Conservation (phyloP, 2,329 filamentous ascomycete genomes). For the Penicillium capsulatum region DNA sequence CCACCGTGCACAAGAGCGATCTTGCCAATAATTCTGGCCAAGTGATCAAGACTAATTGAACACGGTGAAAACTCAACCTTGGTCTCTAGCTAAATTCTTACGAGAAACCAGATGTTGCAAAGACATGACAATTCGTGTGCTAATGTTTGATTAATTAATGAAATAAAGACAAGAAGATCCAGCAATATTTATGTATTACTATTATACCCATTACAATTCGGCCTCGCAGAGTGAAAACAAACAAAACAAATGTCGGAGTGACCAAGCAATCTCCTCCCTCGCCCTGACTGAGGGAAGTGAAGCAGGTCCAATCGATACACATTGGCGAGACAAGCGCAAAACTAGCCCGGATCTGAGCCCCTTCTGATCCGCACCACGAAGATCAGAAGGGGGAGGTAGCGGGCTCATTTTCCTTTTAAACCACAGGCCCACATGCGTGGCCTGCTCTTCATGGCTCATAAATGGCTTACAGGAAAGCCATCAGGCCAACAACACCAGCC, state of each 20-base stretch:
- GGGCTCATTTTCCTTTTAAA: background rate
- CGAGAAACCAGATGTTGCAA: too few relatives aligned
- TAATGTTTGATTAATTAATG: too few relatives aligned
- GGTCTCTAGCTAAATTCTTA: too few relatives aligned
- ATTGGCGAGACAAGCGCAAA: constrained; percentile 8
- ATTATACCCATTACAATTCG: too few relatives aligned
- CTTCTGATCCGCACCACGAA: constrained; percentile 18
- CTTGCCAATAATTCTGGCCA: too few relatives aligned
- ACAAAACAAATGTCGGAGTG: constrained; percentile 21
- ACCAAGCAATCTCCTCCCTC: constrained; percentile 18
- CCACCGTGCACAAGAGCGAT: too few relatives aligned
- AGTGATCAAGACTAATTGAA: too few relatives aligned
- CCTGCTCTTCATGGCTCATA: constrained; percentile 7
- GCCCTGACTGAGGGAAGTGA: constrained; percentile 7
- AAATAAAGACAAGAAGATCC: constrained; percentile 1
- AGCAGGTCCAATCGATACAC: constrained; percentile 14
- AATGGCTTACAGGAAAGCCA: constrained; percentile 37
- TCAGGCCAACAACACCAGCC: constrained; percentile 36
- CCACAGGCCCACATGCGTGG: background rate
- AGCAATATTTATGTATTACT: constrained; percentile 19
- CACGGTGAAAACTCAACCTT: too few relatives aligned
- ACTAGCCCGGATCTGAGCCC: constrained; percentile 1
- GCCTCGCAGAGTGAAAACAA: constrained; percentile 9
- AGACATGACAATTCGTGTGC: too few relatives aligned
- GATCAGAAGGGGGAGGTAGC: constrained; percentile 7